Base-by-base conservation (phyloP, 2,329 filamentous ascomycete genomes). In the Alternaria sp. region DNA sequence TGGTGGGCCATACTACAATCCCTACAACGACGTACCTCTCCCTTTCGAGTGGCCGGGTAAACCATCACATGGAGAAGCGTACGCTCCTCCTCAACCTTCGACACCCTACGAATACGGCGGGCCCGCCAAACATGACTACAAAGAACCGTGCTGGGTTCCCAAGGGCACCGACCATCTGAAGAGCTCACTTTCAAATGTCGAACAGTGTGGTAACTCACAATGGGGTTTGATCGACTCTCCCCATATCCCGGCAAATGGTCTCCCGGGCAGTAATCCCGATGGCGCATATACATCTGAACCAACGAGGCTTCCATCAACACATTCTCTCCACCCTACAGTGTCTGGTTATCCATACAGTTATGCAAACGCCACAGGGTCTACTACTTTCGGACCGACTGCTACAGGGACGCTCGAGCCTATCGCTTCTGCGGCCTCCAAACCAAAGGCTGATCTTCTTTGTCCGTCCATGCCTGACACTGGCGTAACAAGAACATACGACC, bases 391-490 rank as follows among this genome's bases (percentile, higher is more conserved):
- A 11, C 40, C 45, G 44, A 66, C 49, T 53, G 51, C 30, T 15
- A 40, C 49, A 4, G 17, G 49, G 19, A 46, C 25, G 30, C 43
- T 47, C n/a, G 36, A 17, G 3, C 13, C 53, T 19, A 25, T 47
- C 8, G 43, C 19, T 7, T 32, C 43, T 30, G 40, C 53, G 13
- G 53, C 43, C 26, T 59, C 51, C 46, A 69, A 65, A 11, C 65
- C 69, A 1, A 55, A 45, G 17, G 54, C 56, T 43, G 64, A 63
- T 30, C 59, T 62, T 43, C 59, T 55, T 26, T 75, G 69, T 59
- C 71, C 68, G 2, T 67, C 54, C 15, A 75, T 78, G 67, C 77
- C 77, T 6, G 67, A 79, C 28, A 78, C 76, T 25, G 74, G 75
- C 49, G 69, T 78, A 1, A 78, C 75, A 4, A 67, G 76, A 5